Conservation (phyloP, 257 asterid genomes). For the Agastache rugosa region DNA sequence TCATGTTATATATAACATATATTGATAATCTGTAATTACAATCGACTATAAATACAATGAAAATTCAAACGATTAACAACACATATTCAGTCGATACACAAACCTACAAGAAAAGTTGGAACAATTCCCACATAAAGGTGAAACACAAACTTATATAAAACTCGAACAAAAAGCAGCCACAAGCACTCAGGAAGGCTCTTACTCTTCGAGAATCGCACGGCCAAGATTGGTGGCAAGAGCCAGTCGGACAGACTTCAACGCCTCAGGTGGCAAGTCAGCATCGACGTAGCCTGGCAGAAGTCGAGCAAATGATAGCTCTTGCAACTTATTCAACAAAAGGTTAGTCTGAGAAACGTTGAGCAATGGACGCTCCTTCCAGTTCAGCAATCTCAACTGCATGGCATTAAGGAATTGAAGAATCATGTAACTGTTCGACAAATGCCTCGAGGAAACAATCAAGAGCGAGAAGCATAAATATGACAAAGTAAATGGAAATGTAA, state of each 20-base stretch:
- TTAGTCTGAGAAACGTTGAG: slow-evolving; percentile 77
- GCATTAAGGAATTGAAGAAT: slow-evolving; percentile 1
- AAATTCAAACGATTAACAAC: not conserved
- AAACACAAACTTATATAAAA: not conserved
- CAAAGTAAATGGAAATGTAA: not conserved
- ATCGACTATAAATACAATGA: not conserved
- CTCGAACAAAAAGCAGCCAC: not conserved
- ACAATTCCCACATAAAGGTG: not conserved
- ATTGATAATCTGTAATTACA: not conserved
- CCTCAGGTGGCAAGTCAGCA: slow-evolving; percentile 75
- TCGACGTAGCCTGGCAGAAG: slow-evolving; percentile 75
- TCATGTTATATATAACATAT: no score
- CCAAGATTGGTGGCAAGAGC: slow-evolving; percentile 90
- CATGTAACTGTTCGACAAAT: not conserved
- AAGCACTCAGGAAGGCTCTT: slow-evolving; percentile 21
- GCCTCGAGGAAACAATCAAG: not conserved
- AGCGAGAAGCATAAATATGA: not conserved
- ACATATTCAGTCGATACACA: not conserved
- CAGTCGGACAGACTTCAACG: slow-evolving; percentile 75
- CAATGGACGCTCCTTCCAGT: slow-evolving; percentile 75
- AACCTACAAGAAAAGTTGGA: not conserved
- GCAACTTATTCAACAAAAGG: slow-evolving; percentile 76
- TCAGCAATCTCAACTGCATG: slow-evolving; percentile 77
- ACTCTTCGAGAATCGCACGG: slow-evolving; percentile 86
- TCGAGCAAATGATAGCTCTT: slow-evolving; percentile 83